Conservation (phyloP, 2,329 filamentous ascomycete genomes). For the Orbilia javanica region DNA sequence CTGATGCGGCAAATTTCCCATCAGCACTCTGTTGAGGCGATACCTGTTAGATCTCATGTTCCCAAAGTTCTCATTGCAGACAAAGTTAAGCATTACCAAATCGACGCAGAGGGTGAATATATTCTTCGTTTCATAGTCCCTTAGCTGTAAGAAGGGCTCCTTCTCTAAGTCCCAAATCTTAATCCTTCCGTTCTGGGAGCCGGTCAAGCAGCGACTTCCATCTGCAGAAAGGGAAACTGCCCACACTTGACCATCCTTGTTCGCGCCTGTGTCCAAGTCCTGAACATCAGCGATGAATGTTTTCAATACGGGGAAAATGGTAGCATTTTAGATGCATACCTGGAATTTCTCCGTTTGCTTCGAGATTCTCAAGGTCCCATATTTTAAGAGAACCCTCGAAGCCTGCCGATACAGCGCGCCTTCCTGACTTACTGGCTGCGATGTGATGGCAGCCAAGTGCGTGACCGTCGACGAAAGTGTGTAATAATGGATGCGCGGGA, state of each 20-base stretch:
- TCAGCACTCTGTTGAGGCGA: conserved; percentile 71
- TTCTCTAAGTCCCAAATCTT: conserved; percentile 83
- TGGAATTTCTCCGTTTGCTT: conserved; percentile 73
- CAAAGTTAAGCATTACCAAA: conserved; percentile 69
- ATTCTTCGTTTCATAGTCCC: conserved; percentile 90
- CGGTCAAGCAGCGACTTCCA: conserved; percentile 85
- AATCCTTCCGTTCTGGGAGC: conserved; percentile 86
- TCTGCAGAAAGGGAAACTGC: conserved; percentile 86
- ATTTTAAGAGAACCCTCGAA: conserved; percentile 90
- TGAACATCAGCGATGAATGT: not conserved
- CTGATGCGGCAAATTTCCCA: conserved; percentile 87
- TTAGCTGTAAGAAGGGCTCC: conserved; percentile 74
- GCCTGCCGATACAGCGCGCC: conserved; percentile 80
- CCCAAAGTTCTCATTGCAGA: not conserved
- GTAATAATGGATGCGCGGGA: conserved; percentile 79
- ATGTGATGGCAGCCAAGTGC: conserved; percentile 92
- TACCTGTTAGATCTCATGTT: conserved; percentile 14
- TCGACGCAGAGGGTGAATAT: conserved; percentile 92
- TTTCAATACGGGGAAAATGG: not conserved
- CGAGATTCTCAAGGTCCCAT: conserved; percentile 75
- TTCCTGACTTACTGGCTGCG: conserved; percentile 76
- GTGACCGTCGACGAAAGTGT: conserved; percentile 84
- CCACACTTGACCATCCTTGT: conserved; percentile 75
- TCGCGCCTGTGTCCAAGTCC: conserved; percentile 18
- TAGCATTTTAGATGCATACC: conserved; percentile 61